phyloP scores from a whole-genome alignment of 2,329 filamentous ascomycete species.

The Zalaria sp. region DNA sequence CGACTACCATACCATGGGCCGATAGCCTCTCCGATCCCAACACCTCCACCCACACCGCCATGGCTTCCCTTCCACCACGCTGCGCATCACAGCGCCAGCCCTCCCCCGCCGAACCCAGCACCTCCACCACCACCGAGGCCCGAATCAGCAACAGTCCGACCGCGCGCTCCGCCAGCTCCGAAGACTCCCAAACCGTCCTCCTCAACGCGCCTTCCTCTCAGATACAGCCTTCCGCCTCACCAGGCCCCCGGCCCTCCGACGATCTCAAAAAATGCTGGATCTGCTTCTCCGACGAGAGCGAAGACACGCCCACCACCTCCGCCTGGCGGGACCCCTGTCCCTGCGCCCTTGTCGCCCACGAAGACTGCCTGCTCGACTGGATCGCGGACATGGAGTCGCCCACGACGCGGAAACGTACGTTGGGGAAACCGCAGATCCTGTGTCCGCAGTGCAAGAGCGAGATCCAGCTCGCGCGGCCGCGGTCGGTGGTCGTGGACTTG shows the following conservation, averaged over 20 bases:
- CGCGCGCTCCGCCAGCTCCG: conserved; percentile 23
- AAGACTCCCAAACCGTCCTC: conserved; percentile 32
- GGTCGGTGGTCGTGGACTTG: conserved; percentile 56
- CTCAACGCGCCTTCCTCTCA: conserved; percentile 18
- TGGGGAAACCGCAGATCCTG: conserved; percentile 44
- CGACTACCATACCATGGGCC: too few relatives aligned
- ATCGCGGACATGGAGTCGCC: conserved; percentile 73
- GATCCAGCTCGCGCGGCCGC: conserved; percentile 63
- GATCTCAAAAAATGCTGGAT: conserved; percentile 48
- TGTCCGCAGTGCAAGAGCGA: conserved; percentile 84
- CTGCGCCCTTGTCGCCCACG: conserved; percentile 82
- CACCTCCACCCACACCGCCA: conserved; percentile 7
- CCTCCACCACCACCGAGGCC: conserved; percentile 7
- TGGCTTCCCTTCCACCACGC: conserved; percentile 28
- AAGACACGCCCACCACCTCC: conserved; percentile 45
- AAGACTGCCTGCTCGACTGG: conserved; percentile 82
- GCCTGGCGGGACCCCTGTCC: conserved; percentile 81
- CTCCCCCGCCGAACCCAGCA: conserved; percentile 8
- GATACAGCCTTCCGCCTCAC: conserved; percentile 7
- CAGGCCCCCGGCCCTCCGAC: neutral
- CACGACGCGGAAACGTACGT: conserved; percentile 30
- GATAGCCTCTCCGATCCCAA: too few relatives aligned
- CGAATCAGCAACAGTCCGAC: conserved; percentile 16
- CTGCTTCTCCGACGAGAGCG: conserved; percentile 51
- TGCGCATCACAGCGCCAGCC: conserved; percentile 21